These are phyloP conservation scores for Phalaenopsis equestris DNA, from an alignment of 106 monocot species.

Conservation along the genomic window DNA sequence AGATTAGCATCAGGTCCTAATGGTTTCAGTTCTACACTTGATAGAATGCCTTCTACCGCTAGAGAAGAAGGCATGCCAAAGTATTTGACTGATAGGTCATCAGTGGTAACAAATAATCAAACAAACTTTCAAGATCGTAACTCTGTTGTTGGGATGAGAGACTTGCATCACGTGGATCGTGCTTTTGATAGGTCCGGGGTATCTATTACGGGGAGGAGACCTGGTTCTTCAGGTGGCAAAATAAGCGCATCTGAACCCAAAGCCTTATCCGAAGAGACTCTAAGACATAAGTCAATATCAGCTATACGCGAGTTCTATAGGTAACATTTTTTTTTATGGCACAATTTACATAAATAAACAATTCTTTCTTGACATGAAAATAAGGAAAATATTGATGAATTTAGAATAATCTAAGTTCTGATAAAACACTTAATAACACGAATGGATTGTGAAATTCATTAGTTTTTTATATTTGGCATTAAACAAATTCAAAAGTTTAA, in stretches of 20 bases:
- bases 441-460: neutral
- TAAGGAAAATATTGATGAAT: neutral
- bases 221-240: slow-evolving; percentile 17
- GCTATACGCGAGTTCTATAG: slow-evolving; percentile 83
- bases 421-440: neutral
- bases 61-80: slow-evolving; percentile 23
- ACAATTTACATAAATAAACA: neutral
- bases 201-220: slow-evolving; percentile 8
- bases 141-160: slow-evolving; percentile 7
- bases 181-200: slow-evolving; percentile 28
- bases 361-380: neutral
- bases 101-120: slow-evolving; percentile 11
- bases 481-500: neutral
- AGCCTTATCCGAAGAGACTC: slow-evolving; percentile 39
- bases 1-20: slow-evolving; percentile 41
- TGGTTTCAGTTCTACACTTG: slow-evolving; percentile 19
- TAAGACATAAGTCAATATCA: slow-evolving; percentile 56
- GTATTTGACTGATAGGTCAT: slow-evolving; percentile 22
- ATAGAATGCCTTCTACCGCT: neutral
- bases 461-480: neutral
- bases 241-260: slow-evolving; percentile 26
- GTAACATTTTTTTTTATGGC: slow-evolving; percentile 18
- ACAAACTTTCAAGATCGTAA: slow-evolving; percentile 11
- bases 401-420: neutral
- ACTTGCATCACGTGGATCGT: slow-evolving; percentile 14